Conservation (phyloP, 768 basidiomycete species). For the Rhodotorula sphaerocarpa region DNA sequence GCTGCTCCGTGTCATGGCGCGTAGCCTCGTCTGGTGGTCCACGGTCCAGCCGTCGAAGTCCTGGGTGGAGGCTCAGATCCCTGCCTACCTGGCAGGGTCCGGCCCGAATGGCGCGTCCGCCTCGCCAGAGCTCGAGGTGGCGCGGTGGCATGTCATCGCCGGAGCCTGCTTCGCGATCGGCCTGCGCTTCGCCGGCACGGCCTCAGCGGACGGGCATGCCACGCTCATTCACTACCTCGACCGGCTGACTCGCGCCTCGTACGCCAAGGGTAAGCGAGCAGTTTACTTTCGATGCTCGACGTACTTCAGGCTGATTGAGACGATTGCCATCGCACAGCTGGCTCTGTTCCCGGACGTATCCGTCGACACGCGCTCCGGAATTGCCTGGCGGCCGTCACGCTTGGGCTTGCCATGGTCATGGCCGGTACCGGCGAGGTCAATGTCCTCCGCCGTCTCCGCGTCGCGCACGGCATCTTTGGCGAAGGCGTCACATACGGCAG, state of each 20-base stretch:
- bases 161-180: constrained; percentile 87
- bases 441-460: constrained; percentile 73
- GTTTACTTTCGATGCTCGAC: not conserved
- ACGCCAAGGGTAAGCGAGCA: constrained; percentile 55
- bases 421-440: constrained; percentile 92
- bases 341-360: constrained; percentile 77
- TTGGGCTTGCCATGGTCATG: constrained; percentile 87
- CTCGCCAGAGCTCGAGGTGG: constrained; percentile 58
- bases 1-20: constrained; percentile 66
- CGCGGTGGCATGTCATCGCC: constrained; percentile 82
- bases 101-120: constrained; percentile 55
- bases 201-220: constrained; percentile 75
- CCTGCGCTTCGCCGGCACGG: constrained; percentile 89
- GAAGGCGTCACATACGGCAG: constrained; percentile 57
- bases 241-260: constrained; percentile 62
- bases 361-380: constrained; percentile 78
- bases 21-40: constrained; percentile 80
- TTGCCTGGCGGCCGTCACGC: constrained; percentile 75
- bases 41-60: constrained; percentile 55
- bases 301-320: not conserved
- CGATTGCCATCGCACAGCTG: constrained; percentile 47
- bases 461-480: constrained; percentile 80
- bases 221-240: constrained; percentile 76
- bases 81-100: constrained; percentile 55
- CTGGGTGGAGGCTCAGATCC: constrained; percentile 54